phyloP scores from a whole-genome alignment of 768 basidiomycete species.

The Cystobasidiopsis lactophilus region DNA sequence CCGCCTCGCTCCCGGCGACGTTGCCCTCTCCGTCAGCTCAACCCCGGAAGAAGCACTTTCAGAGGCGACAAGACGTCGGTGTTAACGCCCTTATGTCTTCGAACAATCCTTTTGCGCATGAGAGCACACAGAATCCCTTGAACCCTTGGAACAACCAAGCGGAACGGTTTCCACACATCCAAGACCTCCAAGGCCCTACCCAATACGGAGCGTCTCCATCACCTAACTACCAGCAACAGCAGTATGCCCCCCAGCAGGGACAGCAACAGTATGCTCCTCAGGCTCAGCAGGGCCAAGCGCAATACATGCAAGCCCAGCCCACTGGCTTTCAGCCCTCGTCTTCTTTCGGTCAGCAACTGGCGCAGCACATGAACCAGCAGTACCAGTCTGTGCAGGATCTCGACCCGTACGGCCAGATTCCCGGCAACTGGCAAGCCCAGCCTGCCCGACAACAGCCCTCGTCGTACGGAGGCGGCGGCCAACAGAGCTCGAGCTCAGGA shows the following conservation, averaged over 20 bases:
- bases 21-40: too few species aligned
- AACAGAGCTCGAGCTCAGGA: too few species aligned
- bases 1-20: too few species aligned
- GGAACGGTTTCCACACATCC: neutral
- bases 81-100: too few species aligned
- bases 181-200: neutral
- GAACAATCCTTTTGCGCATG: neutral
- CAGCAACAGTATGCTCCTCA: neutral
- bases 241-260: neutral
- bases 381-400: neutral
- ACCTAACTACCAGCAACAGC: neutral
- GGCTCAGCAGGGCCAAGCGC: neutral
- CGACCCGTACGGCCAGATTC: neutral
- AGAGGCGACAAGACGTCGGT: too few species aligned
- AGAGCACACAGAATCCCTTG: neutral
- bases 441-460: neutral
- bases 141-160: neutral
- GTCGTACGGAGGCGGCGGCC: neutral
- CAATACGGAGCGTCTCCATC: neutral
- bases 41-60: too few species aligned
- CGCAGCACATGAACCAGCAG: neutral
- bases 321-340: neutral
- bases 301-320: neutral
- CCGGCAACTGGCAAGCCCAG: neutral
- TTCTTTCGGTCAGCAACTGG: conserved; percentile 1